phyloP scores from a whole-genome alignment of 2,329 filamentous ascomycete species.

The Alternaria incomplexa region DNA sequence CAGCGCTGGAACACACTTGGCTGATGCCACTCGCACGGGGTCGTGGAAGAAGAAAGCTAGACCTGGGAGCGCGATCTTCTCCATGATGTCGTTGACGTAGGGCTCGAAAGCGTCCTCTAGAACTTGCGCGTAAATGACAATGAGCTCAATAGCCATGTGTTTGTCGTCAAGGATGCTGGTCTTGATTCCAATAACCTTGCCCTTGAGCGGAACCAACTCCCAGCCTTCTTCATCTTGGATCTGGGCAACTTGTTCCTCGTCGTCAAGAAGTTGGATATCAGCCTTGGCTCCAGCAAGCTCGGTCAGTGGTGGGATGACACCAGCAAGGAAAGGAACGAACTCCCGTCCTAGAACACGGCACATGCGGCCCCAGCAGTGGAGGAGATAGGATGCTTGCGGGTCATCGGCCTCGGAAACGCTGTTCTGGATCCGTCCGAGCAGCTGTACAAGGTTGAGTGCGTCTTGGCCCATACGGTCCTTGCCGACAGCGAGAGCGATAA shows the following conservation, averaged over 20 bases:
- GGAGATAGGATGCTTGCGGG: constrained; percentile 93
- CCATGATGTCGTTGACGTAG: constrained; percentile 91
- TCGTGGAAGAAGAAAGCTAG: constrained; percentile 99
- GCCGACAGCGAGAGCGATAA: constrained; percentile 93
- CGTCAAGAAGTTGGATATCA: constrained; percentile 93
- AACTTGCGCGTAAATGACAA: constrained; percentile 96
- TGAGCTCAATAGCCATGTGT: constrained; percentile 98
- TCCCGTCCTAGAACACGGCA: constrained; percentile 89
- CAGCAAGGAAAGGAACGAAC: constrained; percentile 90
- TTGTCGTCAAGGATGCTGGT: constrained; percentile 98
- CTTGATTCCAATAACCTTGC: constrained; percentile 97
- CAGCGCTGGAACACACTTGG: constrained; percentile 91
- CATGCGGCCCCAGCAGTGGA: constrained; percentile 99
- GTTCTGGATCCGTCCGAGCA: constrained; percentile 84
- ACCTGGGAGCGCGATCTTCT: constrained; percentile 92
- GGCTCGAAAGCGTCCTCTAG: constrained; percentile 91
- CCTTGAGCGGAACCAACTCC: constrained; percentile 96
- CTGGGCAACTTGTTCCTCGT: constrained; percentile 91
- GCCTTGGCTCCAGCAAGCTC: constrained; percentile 93
- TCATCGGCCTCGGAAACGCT: constrained; percentile 87
- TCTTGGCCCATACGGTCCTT: constrained; percentile 90
- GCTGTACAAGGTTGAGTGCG: constrained; percentile 83
- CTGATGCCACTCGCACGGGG: constrained; percentile 91
- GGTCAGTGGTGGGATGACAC: constrained; percentile 91
- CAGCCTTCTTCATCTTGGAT: constrained; percentile 95